Evolutionary conservation across 345 rosid genomes (phyloP), one percentile per base, ranked within the genome.

Genomic region (Camelina neglecta): DNA sequence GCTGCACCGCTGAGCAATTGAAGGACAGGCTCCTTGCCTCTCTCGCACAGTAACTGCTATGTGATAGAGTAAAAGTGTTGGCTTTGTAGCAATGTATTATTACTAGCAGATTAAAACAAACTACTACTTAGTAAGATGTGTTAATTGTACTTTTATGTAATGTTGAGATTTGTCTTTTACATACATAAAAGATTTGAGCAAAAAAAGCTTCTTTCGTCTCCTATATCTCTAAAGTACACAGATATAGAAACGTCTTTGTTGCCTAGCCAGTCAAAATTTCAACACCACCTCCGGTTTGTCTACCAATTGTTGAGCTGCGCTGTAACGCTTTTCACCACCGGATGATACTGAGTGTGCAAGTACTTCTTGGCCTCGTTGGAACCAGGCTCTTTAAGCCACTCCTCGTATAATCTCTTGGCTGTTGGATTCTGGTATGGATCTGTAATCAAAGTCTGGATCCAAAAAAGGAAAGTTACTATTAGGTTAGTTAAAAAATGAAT

Each of bases 361-460:
- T 79, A 81, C 83, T 76, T 83, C 80, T 80, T 90, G 0, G 99
- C 97, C 72, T 83, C 84, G 72, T 81, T 81, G 2, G 97, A 95
- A 72, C 98, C 94, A 29, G 98, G 99, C 35, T 87, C 86, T 57
- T 73, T 88, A 62, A 92, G 97, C 99, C 97, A 92, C 67, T 95
- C 97, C 0, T 88, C 88, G 45, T 87, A 90, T 45, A 92, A 31
- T 64, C 82, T 64, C 75, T 83, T 88, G 8, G 92, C 96, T 38
- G 83, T 81, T 45, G 88, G 93, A 78, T 90, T 92, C 76, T 84
- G 76, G 69, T 83, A 89, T 41, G 99, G 97, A 84, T 95, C 88
- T 21, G 86, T 74, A 42, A 56, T 83, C 84, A 82, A 39, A 68
- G 87, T 84, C 98, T 93, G 77, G 20, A 71, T 58, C 71, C 73